Percentiles rank a stretch among this genome's conserved stretches.
Conservation (phyloP, 164 flowering plant genomes). For the Annona squamosa region DNA sequence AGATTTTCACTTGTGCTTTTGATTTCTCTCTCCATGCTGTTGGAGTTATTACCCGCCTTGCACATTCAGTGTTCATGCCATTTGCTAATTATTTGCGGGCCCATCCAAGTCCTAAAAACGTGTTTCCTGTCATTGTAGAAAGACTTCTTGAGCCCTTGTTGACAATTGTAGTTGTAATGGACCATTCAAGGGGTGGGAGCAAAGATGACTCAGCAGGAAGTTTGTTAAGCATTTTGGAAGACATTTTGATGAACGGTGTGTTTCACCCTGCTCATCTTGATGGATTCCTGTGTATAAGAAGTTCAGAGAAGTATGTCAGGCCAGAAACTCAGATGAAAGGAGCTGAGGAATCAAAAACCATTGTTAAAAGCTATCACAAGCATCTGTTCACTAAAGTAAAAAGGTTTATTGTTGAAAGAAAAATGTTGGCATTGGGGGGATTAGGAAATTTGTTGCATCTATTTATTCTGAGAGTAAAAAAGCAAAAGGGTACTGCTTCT, state of each 20-base stretch:
- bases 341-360: conserved; percentile 22
- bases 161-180: conserved; percentile 33
- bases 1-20: conserved; percentile 14
- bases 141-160: conserved; percentile 67
- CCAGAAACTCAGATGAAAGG: conserved; percentile 12
- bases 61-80: conserved; percentile 53
- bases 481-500: conserved; percentile 31
- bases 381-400: conserved; percentile 66
- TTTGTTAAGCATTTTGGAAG: conserved; percentile 40
- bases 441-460: conserved; percentile 55
- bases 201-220: conserved; percentile 17
- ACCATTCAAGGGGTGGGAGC: conserved; percentile 10
- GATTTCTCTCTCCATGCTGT: conserved; percentile 14
- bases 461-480: conserved; percentile 46
- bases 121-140: conserved; percentile 57
- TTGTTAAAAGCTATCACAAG: conserved; percentile 69
- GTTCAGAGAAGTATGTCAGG: conserved; percentile 30
- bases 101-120: conserved; percentile 64
- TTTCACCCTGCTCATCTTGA: conserved; percentile 75
- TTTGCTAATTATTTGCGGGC: conserved; percentile 62
- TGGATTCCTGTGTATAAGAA: conserved; percentile 54
- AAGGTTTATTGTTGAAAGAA: conserved; percentile 33
- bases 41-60: conserved; percentile 28
- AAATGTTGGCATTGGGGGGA: conserved; percentile 28
- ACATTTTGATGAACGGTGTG: conserved; percentile 58